A percentile compares a stretch with the other conserved stretches of the same genome.
These are phyloP conservation scores for Ogataea minuta DNA, from an alignment of 805 yeast species.

Conservation along the genomic window DNA sequence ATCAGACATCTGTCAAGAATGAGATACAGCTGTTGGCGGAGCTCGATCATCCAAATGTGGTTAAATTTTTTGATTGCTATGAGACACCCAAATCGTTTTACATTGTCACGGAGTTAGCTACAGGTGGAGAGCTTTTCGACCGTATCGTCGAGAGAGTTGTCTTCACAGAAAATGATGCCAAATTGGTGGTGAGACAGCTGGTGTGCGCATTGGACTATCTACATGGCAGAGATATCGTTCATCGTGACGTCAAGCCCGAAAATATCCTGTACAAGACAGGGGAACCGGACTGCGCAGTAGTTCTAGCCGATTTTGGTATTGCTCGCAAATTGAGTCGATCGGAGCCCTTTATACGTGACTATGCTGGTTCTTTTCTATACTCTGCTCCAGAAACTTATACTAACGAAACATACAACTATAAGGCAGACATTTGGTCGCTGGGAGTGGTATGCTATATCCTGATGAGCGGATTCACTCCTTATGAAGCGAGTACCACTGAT, in stretches of 20 bases:
- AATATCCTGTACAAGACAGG: constrained; percentile 62
- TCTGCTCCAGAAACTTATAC: constrained; percentile 89
- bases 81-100: constrained; percentile 84
- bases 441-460: constrained; percentile 21
- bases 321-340: constrained; percentile 56
- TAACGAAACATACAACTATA: constrained; percentile 37
- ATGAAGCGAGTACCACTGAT: constrained; percentile 24
- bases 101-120: constrained; percentile 85
- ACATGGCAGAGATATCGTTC: constrained; percentile 69
- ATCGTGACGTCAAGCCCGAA: constrained; percentile 71
- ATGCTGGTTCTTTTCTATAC: constrained; percentile 77
- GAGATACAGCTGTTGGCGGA: constrained; percentile 66
- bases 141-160: constrained; percentile 72
- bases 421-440: constrained; percentile 36
- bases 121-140: constrained; percentile 91
- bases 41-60: constrained; percentile 75
- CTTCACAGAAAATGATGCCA: constrained; percentile 84
- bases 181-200: constrained; percentile 63
- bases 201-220: constrained; percentile 71
- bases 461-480: constrained; percentile 19
- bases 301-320: constrained; percentile 90
- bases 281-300: constrained; percentile 55
- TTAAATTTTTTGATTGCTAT: constrained; percentile 81
- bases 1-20: constrained; percentile 57
- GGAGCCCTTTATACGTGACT: constrained; percentile 15